Conservation (phyloP, 352 stramenopile species). For the Halophytophthora polymorphica region DNA sequence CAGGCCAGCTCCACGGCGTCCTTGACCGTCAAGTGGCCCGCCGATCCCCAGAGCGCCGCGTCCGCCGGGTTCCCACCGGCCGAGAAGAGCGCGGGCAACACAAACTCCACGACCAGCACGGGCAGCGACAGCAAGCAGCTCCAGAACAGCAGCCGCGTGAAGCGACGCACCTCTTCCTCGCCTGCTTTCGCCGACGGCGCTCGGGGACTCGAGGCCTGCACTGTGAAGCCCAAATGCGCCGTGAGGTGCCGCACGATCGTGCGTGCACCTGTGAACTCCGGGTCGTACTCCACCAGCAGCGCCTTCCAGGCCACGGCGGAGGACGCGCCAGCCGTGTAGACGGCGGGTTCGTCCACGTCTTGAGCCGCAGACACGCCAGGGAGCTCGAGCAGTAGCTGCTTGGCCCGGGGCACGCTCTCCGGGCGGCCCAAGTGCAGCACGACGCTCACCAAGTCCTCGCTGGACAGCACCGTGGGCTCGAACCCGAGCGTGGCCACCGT, state of each 20-base stretch:
- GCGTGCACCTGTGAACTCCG: slow-evolving; percentile 32
- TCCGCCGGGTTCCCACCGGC: slow-evolving; percentile 20
- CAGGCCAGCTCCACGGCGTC: slow-evolving; percentile 56
- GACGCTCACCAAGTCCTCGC: slow-evolving; percentile 48
- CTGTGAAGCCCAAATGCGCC: slow-evolving; percentile 32
- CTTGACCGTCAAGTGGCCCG: slow-evolving; percentile 35
- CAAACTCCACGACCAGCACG: slow-evolving; percentile 55
- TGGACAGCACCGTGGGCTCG: slow-evolving; percentile 46
- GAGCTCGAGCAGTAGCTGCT: slow-evolving; percentile 22
- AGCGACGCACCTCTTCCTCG: slow-evolving; percentile 39
- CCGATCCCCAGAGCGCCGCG: slow-evolving; percentile 23
- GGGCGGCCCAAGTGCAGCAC: slow-evolving; percentile 42
- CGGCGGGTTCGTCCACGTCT: slow-evolving; percentile 17
- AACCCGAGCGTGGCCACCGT: slow-evolving; percentile 72
- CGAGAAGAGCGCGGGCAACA: slow-evolving; percentile 34
- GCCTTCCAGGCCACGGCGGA: slow-evolving; percentile 13
- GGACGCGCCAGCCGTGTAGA: not conserved
- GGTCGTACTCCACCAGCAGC: slow-evolving; percentile 48
- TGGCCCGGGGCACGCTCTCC: slow-evolving; percentile 19
- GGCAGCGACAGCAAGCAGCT: slow-evolving; percentile 57
- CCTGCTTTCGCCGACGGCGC: slow-evolving; percentile 38
- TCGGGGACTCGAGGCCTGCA: slow-evolving; percentile 49
- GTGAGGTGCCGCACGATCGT: slow-evolving; percentile 40
- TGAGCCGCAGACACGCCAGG: slow-evolving; percentile 33
- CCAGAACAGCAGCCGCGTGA: slow-evolving; percentile 42